Percentiles rank a stretch among this genome's conserved stretches.
Evolutionary conservation across 139 green algal genomes (phyloP).

Genomic region (Coelastrella sp.): DNA sequence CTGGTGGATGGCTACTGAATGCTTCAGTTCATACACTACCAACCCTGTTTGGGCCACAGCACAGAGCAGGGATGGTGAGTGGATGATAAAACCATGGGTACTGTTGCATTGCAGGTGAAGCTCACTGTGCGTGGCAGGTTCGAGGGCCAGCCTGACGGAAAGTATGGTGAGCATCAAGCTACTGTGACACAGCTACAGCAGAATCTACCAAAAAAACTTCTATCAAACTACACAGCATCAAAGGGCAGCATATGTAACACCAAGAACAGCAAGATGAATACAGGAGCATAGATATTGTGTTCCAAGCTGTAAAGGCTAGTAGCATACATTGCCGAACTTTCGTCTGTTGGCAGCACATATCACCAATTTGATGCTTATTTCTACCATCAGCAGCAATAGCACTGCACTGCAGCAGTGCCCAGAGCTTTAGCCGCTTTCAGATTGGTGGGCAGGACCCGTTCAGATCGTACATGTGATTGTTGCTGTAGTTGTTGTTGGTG

Average conservation of each 20-base stretch:
- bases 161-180: slow-evolving; percentile 77
- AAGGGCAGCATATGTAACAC: background rate
- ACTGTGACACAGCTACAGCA: background rate
- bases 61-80: no score
- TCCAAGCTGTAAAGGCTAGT: no score
- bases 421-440: background rate
- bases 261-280: background rate
- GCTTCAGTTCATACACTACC: no score
- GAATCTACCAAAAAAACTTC: background rate
- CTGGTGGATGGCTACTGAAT: no score
- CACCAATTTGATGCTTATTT: no score
- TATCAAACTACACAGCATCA: no score
- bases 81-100: no score
- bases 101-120: slow-evolving; percentile 69
- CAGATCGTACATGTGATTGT: background rate
- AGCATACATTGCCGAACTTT: no score
- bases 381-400: background rate
- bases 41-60: no score
- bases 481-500: slow-evolving; percentile 90
- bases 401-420: background rate
- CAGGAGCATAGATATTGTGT: background rate
- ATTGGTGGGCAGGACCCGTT: background rate
- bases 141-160: slow-evolving; percentile 65
- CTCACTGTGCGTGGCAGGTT: slow-evolving; percentile 76
- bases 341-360: no score